Base-by-base conservation (phyloP, 2,329 filamentous ascomycete species). In the Penicillium rolfsii region DNA sequence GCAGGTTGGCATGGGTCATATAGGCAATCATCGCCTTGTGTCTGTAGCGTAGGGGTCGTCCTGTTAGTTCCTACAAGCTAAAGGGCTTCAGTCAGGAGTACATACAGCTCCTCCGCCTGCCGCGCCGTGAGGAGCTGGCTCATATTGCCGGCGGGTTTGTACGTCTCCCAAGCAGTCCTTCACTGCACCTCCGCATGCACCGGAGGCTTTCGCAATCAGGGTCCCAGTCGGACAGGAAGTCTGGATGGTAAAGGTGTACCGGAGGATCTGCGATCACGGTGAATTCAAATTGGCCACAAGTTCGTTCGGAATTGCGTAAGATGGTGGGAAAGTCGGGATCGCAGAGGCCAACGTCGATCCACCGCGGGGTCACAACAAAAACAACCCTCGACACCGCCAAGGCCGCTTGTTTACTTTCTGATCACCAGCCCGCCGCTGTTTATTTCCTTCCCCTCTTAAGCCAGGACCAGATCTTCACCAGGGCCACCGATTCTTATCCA, bases 1-100 rank as follows among this genome's bases (percentile, higher is more conserved):
- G 79, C 45, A 95, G 85, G 74, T 89, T 89, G 74, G 86, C 88
- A 36, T 91, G 88, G 50, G 87, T 84, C 22, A 97, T 83, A 76
- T 97, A 97, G 68, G 93, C 92, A 74, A 97, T 90, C 70, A 97
- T 92, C 65, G 93, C 91, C 82, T 96, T 96, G 83, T 97, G 91
- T 74, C 92, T 96, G 79, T 73, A 59, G 69, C 43, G 54, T 40
- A 61, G 38, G 59, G 40, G 38, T 24, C 6, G 5, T 43, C 28
- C 5, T 33, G 46, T 67, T 59, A 66, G 61, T 38, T 45, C n/a
- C 57, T 36, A 56, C 43, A 55, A 33, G 33, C 48, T 19, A 50
- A 52, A 52, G 53, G 26, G 46, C 35, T 40, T 46, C 30, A 50
- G n/a, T 54, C 26, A 36, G 33, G 52, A 33, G 55, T 64, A 84